Conservation (phyloP, 352 stramenopile species). For the Globisporangium camurandrum region DNA sequence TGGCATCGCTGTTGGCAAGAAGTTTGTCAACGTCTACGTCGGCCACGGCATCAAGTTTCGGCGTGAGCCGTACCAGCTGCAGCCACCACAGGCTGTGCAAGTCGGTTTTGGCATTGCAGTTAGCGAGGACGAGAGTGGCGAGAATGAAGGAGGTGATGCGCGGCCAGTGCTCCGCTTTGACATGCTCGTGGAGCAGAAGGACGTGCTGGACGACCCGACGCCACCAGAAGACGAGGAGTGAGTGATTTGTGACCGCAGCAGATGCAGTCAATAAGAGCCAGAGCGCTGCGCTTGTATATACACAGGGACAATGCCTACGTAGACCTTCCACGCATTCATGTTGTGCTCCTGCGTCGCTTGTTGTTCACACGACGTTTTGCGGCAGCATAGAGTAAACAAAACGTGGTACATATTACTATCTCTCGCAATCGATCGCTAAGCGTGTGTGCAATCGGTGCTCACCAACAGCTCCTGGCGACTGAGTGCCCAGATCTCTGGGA, state of each 20-base stretch:
- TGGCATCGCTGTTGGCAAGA: conserved; percentile 77
- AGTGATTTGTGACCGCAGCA: no score
- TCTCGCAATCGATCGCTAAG: no score
- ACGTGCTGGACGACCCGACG: conserved; percentile 74
- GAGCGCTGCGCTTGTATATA: no score
- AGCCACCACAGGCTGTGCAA: conserved; percentile 41
- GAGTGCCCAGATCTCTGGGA: conserved; percentile 32
- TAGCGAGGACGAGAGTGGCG: conserved; percentile 21
- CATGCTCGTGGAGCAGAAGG: conserved; percentile 52
- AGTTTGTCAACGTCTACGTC: conserved; percentile 88
- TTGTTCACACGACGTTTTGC: no score
- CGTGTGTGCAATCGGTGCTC: neutral
- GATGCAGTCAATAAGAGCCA: no score
- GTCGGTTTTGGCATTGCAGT: conserved; percentile 35
- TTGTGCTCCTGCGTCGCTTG: neutral
- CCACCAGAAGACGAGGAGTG: conserved; percentile 47
- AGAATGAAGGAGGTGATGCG: conserved; percentile 17
- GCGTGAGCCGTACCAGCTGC: conserved; percentile 46
- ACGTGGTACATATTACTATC: no score
- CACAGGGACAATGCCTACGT: no score
- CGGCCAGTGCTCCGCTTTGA: conserved; percentile 38
- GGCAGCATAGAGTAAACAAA: no score
- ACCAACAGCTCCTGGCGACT: conserved; percentile 30
- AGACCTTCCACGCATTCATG: no score
- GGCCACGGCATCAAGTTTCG: conserved; percentile 78